Percentiles rank a stretch among this genome's conserved stretches.
These are phyloP conservation scores for Selaginella tamariscina DNA, from an alignment of 75 land plant genomes.

Conservation along the genomic window DNA sequence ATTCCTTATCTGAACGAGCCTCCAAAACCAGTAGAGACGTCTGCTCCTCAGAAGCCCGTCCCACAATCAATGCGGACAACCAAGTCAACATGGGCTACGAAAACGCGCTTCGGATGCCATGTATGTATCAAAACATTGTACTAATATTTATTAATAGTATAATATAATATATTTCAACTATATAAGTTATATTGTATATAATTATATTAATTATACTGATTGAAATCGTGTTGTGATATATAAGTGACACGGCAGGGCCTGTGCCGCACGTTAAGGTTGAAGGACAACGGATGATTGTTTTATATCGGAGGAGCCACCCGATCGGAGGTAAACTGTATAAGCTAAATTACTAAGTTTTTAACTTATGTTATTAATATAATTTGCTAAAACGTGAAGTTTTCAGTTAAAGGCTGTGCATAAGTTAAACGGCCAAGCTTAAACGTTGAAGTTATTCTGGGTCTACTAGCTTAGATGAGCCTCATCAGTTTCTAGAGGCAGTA, in stretches of 20 bases:
- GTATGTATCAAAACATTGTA: too few relatives aligned
- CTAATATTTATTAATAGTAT: too few relatives aligned
- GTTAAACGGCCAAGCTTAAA: conserved; percentile 58
- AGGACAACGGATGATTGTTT: conserved; percentile 86
- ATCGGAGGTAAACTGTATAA: too few relatives aligned
- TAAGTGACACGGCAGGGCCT: background rate
- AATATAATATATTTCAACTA: too few relatives aligned
- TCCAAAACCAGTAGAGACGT: conserved; percentile 16
- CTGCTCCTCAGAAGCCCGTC: background rate
- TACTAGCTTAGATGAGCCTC: conserved; percentile 85
- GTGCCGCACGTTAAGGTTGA: conserved; percentile 29
- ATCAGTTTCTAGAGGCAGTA: conserved; percentile 70
- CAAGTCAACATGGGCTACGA: background rate
- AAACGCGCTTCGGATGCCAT: background rate
- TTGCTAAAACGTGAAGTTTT: background rate
- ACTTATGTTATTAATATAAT: too few relatives aligned
- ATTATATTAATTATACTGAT: too few relatives aligned
- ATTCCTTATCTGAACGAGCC: conserved; percentile 88
- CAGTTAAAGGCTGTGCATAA: conserved; percentile 83
- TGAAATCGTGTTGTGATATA: background rate
- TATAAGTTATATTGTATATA: too few relatives aligned
- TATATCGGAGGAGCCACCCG: conserved; percentile 87
- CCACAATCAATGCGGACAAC: background rate
- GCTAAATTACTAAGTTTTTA: too few relatives aligned
- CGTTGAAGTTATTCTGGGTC: conserved; percentile 83